phyloP scores from a whole-genome alignment of 768 basidiomycete species.

The Pholiota molesta region DNA sequence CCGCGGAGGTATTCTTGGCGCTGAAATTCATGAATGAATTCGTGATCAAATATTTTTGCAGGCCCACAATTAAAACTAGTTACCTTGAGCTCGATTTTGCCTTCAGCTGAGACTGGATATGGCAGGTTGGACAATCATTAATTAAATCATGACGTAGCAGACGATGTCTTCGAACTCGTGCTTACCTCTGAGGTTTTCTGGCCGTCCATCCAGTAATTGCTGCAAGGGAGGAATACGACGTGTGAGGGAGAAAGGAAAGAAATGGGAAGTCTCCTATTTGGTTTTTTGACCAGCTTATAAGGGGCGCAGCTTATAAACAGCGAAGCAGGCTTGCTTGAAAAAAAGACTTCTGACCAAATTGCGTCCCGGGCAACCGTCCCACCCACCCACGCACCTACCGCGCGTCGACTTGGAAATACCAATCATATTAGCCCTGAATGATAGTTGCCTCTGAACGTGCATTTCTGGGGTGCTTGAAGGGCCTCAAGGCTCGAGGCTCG shows the following conservation, averaged over 20 bases:
- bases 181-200: neutral
- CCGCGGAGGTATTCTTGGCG: slow-evolving; percentile 6
- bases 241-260: neutral
- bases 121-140: neutral
- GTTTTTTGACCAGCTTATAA: neutral
- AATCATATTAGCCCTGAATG: neutral
- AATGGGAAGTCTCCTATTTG: neutral
- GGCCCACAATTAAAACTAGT: neutral
- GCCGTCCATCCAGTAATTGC: neutral
- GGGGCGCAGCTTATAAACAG: neutral
- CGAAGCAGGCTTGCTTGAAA: neutral
- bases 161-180: neutral
- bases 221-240: neutral
- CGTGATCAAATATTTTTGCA: neutral
- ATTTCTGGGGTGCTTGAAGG: neutral
- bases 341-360: neutral
- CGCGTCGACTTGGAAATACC: slow-evolving; percentile 1
- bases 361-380: neutral
- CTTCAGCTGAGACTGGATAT: neutral
- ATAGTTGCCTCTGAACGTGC: neutral
- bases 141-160: neutral
- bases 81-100: neutral
- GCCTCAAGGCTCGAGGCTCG: neutral
- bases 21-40: neutral
- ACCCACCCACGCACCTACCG: neutral